phyloP scores from a whole-genome alignment of 139 green algal species.

The Bryopsis sp. region DNA sequence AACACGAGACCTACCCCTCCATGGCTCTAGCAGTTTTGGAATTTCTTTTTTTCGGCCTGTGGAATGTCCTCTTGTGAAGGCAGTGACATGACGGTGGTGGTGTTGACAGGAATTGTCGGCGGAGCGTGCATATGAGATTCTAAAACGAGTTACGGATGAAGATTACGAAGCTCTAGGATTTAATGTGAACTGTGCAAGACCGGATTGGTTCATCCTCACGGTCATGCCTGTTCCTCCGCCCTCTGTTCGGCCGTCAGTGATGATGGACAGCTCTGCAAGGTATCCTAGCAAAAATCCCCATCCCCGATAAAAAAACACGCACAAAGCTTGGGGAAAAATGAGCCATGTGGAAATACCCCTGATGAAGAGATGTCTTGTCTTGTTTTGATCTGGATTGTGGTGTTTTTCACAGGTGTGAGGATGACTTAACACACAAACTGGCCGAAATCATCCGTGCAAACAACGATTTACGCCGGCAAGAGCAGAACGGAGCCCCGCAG shows the following conservation, averaged over 20 bases:
- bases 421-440: constrained; percentile 98
- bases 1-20: too few species aligned
- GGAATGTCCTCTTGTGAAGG: too few species aligned
- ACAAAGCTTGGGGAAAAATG: too few species aligned
- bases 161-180: constrained; percentile 86
- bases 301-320: too few species aligned
- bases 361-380: not conserved
- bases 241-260: constrained; percentile 77
- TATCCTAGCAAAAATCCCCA: too few species aligned
- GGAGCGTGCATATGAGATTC: constrained; percentile 72
- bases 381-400: not conserved
- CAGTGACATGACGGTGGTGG: too few species aligned
- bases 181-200: constrained; percentile 63
- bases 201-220: constrained; percentile 91
- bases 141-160: constrained; percentile 84
- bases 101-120: constrained; percentile 72
- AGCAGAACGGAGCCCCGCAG: constrained; percentile 75
- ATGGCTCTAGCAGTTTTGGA: too few species aligned
- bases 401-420: constrained; percentile 61
- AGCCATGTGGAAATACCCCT: not conserved
- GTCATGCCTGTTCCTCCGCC: constrained; percentile 91
- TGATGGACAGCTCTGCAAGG: constrained; percentile 78
- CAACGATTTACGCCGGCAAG: constrained; percentile 71
- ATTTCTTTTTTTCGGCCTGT: too few species aligned
- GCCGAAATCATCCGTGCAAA: constrained; percentile 92